Base-by-base conservation (phyloP, 495 filamentous ascomycete species). In the Parachaetomium inaequale region DNA sequence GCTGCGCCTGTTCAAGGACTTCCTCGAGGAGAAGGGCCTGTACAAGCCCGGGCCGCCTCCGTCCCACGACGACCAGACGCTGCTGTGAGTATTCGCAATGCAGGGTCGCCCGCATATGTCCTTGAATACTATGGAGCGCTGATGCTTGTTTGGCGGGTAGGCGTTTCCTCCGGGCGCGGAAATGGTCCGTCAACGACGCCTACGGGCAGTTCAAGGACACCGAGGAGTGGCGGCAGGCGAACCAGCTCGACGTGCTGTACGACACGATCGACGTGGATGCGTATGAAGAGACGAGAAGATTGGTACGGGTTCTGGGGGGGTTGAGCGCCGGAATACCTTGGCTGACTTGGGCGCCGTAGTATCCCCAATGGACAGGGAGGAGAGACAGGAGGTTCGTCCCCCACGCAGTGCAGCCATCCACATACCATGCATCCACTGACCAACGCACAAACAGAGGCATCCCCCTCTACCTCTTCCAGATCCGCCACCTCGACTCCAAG, bases 291-390 rank as follows among this genome's bases (percentile, higher is more conserved):
- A 85, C 88, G 11, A 79, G 91, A 52, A 78, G 85, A 63, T 81
- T 95, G 81, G 90, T 93, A 76, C 58, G 82, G 42, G n/a, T 17
- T 11, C 42, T 46, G 17, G 77, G 21, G 10, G 12, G 45, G 11
- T 1, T n/a, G n/a, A n/a, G 4, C 40, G 11, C n/a, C 1, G 1
- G 28, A 15, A 1, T 17, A 2, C 3, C 31, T 23, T n/a, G 23
- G 17, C 53, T 62, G 26, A 56, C 60, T 31, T 59, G 52, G 3
- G 21, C 2, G n/a, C 3, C 10, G n/a, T 66, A 94, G 88, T 96
- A 96, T 71, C 92, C 92, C 17, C 91, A 94, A 84, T 96, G 91
- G 87, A 93, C 91, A 29, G 92, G 92, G 19, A 85, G 90, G 65
- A 82, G 91, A 60, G 92, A 96, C 75, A 88, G 85, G 69, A 68